Conservation (phyloP, 495 filamentous ascomycete species). For the Diplogelasinospora grovesii region DNA sequence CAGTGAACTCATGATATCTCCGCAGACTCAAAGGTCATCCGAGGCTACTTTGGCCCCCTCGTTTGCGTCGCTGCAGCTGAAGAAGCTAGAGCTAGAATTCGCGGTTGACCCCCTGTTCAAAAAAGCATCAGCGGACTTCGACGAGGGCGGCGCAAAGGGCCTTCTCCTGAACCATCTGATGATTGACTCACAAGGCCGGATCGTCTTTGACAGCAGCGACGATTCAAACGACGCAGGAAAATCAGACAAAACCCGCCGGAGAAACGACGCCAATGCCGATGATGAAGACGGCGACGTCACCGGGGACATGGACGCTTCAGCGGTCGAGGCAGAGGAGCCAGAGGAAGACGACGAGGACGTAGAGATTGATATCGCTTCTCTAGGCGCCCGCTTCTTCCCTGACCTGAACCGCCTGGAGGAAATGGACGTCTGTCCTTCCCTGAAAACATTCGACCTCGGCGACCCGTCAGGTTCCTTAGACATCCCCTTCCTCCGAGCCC, state of each 20-base stretch:
- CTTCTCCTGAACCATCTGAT: conserved; percentile 89
- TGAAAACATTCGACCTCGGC: conserved; percentile 88
- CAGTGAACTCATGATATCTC: not conserved
- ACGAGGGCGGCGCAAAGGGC: conserved; percentile 96
- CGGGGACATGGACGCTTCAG: conserved; percentile 29
- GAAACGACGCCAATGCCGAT: conserved; percentile 36
- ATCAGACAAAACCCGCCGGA: conserved; percentile 29
- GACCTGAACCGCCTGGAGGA: conserved; percentile 67
- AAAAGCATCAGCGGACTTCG: conserved; percentile 95
- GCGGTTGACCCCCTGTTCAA: conserved; percentile 97
- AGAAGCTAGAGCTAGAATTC: conserved; percentile 97
- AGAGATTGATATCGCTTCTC: conserved; percentile 68
- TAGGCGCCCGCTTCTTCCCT: conserved; percentile 81
- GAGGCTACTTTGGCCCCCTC: conserved; percentile 87
- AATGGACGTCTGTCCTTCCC: conserved; percentile 89
- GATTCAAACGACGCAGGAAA: conserved; percentile 61
- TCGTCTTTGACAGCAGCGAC: conserved; percentile 97
- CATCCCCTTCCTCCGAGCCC: conserved; percentile 84
- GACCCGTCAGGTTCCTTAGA: conserved; percentile 77
- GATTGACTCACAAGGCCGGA: conserved; percentile 84
- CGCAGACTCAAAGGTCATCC: conserved; percentile 61
- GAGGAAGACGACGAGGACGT: conserved; percentile 39
- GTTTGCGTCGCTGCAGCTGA: conserved; percentile 81
- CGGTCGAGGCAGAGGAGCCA: conserved; percentile 25
- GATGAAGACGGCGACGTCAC: conserved; percentile 47